Percentiles rank a stretch among this genome's conserved stretches.
Conservation (phyloP, 768 basidiomycete species). For the Tylopilus sp. region DNA sequence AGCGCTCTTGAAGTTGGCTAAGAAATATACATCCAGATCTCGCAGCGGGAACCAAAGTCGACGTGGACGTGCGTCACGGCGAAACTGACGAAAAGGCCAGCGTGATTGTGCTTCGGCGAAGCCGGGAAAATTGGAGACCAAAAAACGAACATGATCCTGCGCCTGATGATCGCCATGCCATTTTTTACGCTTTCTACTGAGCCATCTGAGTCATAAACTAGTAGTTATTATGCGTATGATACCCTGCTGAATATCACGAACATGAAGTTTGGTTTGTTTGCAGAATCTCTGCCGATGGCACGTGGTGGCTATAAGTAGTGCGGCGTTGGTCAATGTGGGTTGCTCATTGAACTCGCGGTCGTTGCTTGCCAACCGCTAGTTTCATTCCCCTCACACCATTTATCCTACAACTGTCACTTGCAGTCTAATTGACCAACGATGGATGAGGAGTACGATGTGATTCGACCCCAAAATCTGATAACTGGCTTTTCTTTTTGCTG, state of each 20-base stretch:
- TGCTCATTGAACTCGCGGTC: slow-evolving; percentile 2
- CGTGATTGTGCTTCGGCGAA: slow-evolving; percentile 9
- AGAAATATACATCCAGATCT: slow-evolving; percentile 19
- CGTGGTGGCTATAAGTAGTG: slow-evolving; percentile 32
- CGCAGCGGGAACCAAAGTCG: slow-evolving; percentile 13
- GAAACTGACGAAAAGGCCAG: slow-evolving; percentile 10
- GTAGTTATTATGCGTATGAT: slow-evolving; percentile 13
- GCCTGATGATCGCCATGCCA: neutral
- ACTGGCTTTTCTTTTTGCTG: slow-evolving; percentile 9
- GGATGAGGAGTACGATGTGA: slow-evolving; percentile 99
- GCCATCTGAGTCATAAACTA: slow-evolving; percentile 1
- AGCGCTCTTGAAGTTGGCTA: slow-evolving; percentile 28
- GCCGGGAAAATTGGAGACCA: slow-evolving; percentile 20
- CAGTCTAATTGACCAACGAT: slow-evolving; percentile 43
- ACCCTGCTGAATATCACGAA: neutral
- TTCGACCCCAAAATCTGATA: slow-evolving; percentile 19
- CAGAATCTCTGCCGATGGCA: slow-evolving; percentile 11
- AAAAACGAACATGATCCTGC: slow-evolving; percentile 2
- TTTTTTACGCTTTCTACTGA: neutral
- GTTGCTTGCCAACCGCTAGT: slow-evolving; percentile 16
- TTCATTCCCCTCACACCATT: slow-evolving; percentile 1
- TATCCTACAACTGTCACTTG: slow-evolving; percentile 9
- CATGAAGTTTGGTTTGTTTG: slow-evolving; percentile 12
- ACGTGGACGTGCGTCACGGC: slow-evolving; percentile 24
- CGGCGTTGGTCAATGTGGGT: neutral